Evolutionary conservation across 139 green algal genomes (phyloP).

Genomic region (Closterium sp.): DNA sequence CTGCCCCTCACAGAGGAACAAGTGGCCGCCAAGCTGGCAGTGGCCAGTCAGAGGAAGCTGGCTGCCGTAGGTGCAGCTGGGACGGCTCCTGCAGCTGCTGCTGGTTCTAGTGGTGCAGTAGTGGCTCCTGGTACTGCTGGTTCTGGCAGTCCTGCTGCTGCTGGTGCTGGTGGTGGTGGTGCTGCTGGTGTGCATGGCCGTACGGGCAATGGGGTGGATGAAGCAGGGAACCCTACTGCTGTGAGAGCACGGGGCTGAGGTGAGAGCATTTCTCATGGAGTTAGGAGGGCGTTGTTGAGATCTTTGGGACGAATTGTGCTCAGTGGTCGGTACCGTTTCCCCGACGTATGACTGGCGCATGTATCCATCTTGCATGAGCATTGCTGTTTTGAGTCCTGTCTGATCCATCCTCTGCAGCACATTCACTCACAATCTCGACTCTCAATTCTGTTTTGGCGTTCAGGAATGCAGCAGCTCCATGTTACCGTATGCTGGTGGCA

Average conservation of each 20-base stretch:
- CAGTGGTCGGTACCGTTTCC: too few species aligned
- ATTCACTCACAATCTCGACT: too few species aligned
- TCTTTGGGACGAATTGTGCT: too few species aligned
- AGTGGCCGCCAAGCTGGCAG: constrained; percentile 50
- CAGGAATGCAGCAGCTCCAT: not conserved
- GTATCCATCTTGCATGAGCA: too few species aligned
- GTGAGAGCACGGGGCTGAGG: not conserved
- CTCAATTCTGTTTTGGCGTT: not conserved
- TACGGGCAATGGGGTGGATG: not conserved
- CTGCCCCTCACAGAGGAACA: constrained; percentile 75
- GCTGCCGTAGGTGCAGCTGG: not conserved
- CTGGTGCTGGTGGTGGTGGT: not conserved
- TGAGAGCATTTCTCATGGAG: not conserved
- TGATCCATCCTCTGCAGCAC: too few species aligned
- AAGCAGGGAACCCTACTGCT: not conserved
- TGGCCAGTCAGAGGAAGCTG: not conserved
- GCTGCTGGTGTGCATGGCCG: not conserved
- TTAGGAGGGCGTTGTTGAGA: too few species aligned
- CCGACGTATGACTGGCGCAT: too few species aligned
- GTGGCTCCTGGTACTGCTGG: not conserved
- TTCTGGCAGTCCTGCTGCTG: not conserved
- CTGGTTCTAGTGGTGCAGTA: not conserved
- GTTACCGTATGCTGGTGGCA: not conserved
- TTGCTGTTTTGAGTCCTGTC: too few species aligned
- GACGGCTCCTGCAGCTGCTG: not conserved